A percentile compares a stretch with the other conserved stretches of the same genome.
Conservation (phyloP, 257 asterid genomes). For the Rehmannia glutinosa region DNA sequence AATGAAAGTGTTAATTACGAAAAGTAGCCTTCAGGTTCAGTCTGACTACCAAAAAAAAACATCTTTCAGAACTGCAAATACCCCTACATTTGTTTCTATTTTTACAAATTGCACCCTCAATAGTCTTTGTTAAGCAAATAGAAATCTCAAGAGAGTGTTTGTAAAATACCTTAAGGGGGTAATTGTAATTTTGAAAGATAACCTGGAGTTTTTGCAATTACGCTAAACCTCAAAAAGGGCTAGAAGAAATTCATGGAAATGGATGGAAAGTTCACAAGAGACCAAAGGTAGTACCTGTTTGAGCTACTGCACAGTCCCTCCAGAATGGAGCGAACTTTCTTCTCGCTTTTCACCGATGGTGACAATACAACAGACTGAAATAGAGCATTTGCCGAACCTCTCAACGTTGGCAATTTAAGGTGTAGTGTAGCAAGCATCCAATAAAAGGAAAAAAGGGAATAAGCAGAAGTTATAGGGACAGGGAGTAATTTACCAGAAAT, state of each 20-base stretch:
- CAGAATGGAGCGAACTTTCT: slow-evolving; percentile 77
- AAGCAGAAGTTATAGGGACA: not conserved
- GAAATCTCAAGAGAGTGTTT: too few species aligned
- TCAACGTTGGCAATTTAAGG: slow-evolving; percentile 2
- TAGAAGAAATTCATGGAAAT: not conserved
- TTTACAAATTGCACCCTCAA: too few species aligned
- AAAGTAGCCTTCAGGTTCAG: too few species aligned
- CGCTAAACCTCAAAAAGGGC: too few species aligned
- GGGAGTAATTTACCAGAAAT: slow-evolving; percentile 35
- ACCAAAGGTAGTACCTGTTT: slow-evolving; percentile 49
- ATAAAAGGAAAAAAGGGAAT: not conserved
- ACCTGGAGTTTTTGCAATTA: not conserved
- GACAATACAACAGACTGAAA: slow-evolving; percentile 81
- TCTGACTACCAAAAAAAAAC: too few species aligned
- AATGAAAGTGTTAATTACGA: too few species aligned
- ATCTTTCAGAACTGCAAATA: too few species aligned
- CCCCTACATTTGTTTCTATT: too few species aligned
- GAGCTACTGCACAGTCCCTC: slow-evolving; percentile 68
- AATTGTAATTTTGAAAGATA: not conserved
- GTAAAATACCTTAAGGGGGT: too few species aligned
- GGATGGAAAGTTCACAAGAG: not conserved
- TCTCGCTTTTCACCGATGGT: slow-evolving; percentile 79
- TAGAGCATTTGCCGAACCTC: slow-evolving; percentile 6
- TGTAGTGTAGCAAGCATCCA: not conserved
- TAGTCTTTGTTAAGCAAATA: too few species aligned